Evolutionary conservation across 768 basidiomycete genomes (phyloP).

Genomic region (Amanita subjunquillea): DNA sequence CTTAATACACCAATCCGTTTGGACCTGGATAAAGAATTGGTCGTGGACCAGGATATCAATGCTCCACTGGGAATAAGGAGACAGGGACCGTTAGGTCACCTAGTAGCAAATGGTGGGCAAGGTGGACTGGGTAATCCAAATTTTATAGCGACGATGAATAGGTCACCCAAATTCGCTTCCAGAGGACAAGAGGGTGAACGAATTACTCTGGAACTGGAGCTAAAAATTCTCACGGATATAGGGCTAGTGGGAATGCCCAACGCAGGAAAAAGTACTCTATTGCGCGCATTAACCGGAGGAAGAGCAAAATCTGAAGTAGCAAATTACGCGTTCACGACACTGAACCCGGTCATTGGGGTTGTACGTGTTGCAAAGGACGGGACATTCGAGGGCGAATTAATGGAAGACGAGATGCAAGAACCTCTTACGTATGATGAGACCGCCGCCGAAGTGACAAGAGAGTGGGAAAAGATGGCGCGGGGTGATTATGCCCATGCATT

Average conservation of each 20-base stretch:
- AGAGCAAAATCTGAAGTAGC: conserved; percentile 80
- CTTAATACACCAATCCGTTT: conserved; percentile 36
- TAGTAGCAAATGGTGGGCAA: conserved; percentile 66
- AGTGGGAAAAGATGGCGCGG: conserved; percentile 34
- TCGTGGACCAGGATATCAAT: conserved; percentile 32
- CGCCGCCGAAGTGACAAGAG: conserved; percentile 36
- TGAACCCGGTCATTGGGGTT: conserved; percentile 90
- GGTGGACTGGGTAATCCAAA: conserved; percentile 89
- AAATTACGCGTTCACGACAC: conserved; percentile 87
- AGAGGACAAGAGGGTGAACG: conserved; percentile 68
- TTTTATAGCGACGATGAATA: conserved; percentile 56
- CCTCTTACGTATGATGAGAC: conserved; percentile 60
- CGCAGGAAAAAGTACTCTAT: conserved; percentile 84
- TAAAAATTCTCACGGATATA: conserved; percentile 91
- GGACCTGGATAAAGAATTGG: conserved; percentile 50
- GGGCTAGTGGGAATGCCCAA: conserved; percentile 96
- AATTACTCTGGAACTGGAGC: conserved; percentile 77
- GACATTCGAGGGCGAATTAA: conserved; percentile 51
- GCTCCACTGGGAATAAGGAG: conserved; percentile 56
- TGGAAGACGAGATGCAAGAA: conserved; percentile 14
- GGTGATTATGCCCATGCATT: conserved; percentile 40
- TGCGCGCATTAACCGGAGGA: conserved; percentile 83
- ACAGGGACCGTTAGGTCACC: conserved; percentile 43
- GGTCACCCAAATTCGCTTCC: conserved; percentile 83
- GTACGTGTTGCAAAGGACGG: conserved; percentile 79